phyloP scores from a whole-genome alignment of 2,329 filamentous ascomycete genomes.

The Monilinia polystroma region DNA sequence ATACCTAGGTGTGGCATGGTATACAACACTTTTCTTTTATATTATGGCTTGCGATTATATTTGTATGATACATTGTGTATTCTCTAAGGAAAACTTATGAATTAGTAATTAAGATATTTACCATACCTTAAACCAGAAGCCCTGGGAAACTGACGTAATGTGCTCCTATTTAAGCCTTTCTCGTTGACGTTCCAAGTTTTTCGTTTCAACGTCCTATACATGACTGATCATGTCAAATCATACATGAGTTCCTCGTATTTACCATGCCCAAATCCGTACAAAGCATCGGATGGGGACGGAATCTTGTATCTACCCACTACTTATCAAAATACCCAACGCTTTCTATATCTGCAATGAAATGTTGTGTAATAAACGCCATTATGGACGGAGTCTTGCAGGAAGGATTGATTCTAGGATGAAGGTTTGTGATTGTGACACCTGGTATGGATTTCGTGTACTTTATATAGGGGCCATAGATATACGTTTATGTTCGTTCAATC shows the following conservation, averaged over 20 bases:
- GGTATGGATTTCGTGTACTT: not conserved
- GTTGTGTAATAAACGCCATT: not conserved
- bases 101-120: not conserved
- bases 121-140: not conserved
- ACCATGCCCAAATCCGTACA: not conserved
- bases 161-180: not conserved
- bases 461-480: not conserved
- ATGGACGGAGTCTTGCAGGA: not conserved
- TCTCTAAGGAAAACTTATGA: constrained; percentile 2
- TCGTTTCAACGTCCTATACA: not conserved
- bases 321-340: not conserved
- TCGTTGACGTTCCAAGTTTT: not conserved
- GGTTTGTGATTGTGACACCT: not conserved
- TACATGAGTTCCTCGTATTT: not conserved
- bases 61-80: constrained; percentile 10
- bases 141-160: not conserved
- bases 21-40: not conserved
- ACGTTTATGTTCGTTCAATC: not conserved
- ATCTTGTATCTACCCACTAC: not conserved
- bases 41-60: constrained; percentile 1
- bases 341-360: not conserved
- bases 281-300: not conserved
- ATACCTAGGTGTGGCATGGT: constrained; percentile 7
- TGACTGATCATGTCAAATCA: too few relatives aligned
- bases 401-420: not conserved